A percentile compares a stretch with the other conserved stretches of the same genome.
Evolutionary conservation across 345 rosid species (phyloP).

Genomic region (Brassica incana): DNA sequence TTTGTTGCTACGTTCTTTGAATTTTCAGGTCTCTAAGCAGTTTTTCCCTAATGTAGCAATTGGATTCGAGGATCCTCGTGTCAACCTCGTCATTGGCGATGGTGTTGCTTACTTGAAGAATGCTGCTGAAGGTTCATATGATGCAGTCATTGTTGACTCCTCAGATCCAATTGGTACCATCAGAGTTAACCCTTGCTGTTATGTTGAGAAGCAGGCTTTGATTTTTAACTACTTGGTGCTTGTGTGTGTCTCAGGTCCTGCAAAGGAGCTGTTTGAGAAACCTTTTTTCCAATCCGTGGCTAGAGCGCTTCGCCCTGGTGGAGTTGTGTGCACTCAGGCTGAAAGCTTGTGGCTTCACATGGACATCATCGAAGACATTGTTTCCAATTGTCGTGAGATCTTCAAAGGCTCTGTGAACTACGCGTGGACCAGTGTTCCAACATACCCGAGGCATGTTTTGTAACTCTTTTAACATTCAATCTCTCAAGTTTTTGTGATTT

Average conservation of each 20-base stretch:
- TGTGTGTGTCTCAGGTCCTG: constrained; percentile 42
- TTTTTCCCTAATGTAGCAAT: constrained; percentile 75
- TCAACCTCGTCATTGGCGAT: constrained; percentile 57
- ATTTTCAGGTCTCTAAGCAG: constrained; percentile 58
- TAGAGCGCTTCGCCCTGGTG: constrained; percentile 64
- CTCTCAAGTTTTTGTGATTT: neutral
- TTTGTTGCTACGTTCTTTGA: neutral
- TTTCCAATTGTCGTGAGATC: constrained; percentile 52
- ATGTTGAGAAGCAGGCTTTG: neutral
- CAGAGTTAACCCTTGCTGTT: neutral
- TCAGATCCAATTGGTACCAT: constrained; percentile 58
- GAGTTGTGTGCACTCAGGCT: constrained; percentile 66
- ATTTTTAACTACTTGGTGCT: neutral
- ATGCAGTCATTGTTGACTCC: constrained; percentile 67
- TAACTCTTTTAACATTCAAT: neutral
- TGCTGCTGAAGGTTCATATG: constrained; percentile 53
- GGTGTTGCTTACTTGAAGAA: constrained; percentile 59
- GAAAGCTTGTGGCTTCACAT: constrained; percentile 65
- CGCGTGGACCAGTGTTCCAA: constrained; percentile 76
- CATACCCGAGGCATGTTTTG: constrained; percentile 55
- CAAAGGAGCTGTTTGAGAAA: constrained; percentile 52
- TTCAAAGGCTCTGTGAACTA: constrained; percentile 64
- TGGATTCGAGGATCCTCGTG: constrained; percentile 69
- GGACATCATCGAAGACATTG: constrained; percentile 60
- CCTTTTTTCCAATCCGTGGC: constrained; percentile 52